A percentile compares a stretch with the other conserved stretches of the same genome.
Evolutionary conservation across 805 yeast species (phyloP).

Genomic region (Wickerhamomyces chambardii): DNA sequence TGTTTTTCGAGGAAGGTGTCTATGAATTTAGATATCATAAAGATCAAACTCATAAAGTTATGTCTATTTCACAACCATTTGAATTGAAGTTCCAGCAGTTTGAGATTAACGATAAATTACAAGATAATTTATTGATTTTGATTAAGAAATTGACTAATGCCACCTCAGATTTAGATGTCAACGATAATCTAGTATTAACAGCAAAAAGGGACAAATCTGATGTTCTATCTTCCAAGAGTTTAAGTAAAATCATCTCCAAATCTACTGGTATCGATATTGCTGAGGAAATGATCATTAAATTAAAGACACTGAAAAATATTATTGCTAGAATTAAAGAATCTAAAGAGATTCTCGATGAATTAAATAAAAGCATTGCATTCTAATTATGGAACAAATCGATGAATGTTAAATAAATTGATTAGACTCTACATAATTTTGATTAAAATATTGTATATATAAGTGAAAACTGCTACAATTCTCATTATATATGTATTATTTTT

Average conservation of each 20-base stretch:
- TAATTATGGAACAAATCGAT: too few relatives aligned
- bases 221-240: too few relatives aligned
- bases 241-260: constrained; percentile 21
- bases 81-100: constrained; percentile 39
- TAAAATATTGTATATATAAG: too few relatives aligned
- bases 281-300: constrained; percentile 15
- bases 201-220: too few relatives aligned
- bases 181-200: constrained; percentile 14
- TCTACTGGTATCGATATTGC: constrained; percentile 27
- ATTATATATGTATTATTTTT: too few relatives aligned
- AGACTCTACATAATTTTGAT: too few relatives aligned
- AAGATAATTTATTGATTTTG: constrained; percentile 19
- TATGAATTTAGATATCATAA: constrained; percentile 71
- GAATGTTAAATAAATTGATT: too few relatives aligned
- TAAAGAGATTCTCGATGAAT: constrained; percentile 13
- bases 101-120: constrained; percentile 20
- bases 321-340: constrained; percentile 13
- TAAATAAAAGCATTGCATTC: too few relatives aligned
- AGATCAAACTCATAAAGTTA: constrained; percentile 61
- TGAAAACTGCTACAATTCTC: too few relatives aligned
- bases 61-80: constrained; percentile 55
- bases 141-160: constrained; percentile 11
- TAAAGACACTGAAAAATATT: constrained; percentile 11
- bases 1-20: constrained; percentile 60
- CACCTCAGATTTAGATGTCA: constrained; percentile 9